Percentiles rank a stretch among this genome's conserved stretches.
phyloP scores from a whole-genome alignment of 306 rosid species.

The Pterocarpus macrocarpus region DNA sequence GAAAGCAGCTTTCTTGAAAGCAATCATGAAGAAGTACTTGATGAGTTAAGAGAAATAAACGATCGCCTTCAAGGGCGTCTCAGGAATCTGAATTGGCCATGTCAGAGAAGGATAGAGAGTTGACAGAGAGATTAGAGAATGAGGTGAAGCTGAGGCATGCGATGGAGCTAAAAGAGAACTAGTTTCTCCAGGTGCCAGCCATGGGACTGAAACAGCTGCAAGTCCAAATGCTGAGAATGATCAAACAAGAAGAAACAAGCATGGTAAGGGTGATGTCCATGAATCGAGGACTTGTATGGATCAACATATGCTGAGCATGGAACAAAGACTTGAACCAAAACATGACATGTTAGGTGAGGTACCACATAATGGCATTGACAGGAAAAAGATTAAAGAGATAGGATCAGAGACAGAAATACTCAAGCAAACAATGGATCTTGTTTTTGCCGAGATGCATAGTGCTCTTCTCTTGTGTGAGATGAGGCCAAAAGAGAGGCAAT shows the following conservation, averaged over 20 bases:
- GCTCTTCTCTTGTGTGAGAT: slow-evolving; percentile 65
- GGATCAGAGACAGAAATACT: slow-evolving; percentile 80
- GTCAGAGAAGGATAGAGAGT: slow-evolving; percentile 72
- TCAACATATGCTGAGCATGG: slow-evolving; percentile 64
- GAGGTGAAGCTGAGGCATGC: too few species aligned
- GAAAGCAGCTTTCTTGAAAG: slow-evolving; percentile 58
- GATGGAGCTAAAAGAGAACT: slow-evolving; percentile 47
- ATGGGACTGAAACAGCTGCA: slow-evolving; percentile 42
- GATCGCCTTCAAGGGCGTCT: slow-evolving; percentile 78
- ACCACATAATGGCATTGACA: slow-evolving; percentile 52
- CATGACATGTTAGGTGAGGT: slow-evolving; percentile 35
- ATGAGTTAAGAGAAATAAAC: slow-evolving; percentile 71
- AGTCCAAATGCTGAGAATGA: slow-evolving; percentile 46
- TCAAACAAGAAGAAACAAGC: slow-evolving; percentile 31
- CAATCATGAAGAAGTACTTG: slow-evolving; percentile 68
- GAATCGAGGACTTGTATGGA: slow-evolving; percentile 58
- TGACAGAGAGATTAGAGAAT: slow-evolving; percentile 50
- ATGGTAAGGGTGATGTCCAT: slow-evolving; percentile 48
- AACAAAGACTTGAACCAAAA: slow-evolving; percentile 64
- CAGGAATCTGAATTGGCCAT: slow-evolving; percentile 72
- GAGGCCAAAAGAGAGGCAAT: slow-evolving; percentile 79
- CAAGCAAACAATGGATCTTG: slow-evolving; percentile 80
- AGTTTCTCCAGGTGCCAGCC: slow-evolving; percentile 47
- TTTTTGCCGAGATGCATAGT: slow-evolving; percentile 80
- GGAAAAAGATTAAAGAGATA: slow-evolving; percentile 71